Conservation (phyloP, 768 basidiomycete genomes). For the Amanita muscaria region DNA sequence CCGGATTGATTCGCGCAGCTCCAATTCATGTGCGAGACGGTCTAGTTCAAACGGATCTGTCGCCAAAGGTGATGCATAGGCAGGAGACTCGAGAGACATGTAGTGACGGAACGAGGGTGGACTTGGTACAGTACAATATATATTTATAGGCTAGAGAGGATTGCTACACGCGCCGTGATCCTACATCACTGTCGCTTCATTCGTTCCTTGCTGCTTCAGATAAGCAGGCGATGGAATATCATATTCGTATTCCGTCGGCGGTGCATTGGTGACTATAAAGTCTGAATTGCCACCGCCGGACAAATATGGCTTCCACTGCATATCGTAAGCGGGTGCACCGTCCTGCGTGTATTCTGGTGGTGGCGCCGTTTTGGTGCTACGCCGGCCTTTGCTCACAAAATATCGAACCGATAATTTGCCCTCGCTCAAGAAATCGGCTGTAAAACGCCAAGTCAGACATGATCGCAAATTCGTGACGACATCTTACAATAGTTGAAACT, state of each 20-base stretch:
- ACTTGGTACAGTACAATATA: not conserved
- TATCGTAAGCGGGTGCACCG: too few species aligned
- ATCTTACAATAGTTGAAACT: slow-evolving; percentile 4
- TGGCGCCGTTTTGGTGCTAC: not conserved
- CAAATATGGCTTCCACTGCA: too few species aligned
- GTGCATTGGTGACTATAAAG: too few species aligned
- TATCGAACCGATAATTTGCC: slow-evolving; percentile 3
- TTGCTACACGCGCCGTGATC: too few species aligned
- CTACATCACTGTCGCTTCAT: too few species aligned
- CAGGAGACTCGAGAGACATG: slow-evolving; percentile 7
- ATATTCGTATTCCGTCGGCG: not conserved
- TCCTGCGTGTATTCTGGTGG: not conserved
- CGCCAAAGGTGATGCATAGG: not conserved
- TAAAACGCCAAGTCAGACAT: slow-evolving; percentile 14
- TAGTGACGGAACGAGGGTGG: not conserved
- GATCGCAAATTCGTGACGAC: not conserved
- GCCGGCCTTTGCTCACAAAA: slow-evolving; percentile 4
- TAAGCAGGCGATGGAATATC: slow-evolving; percentile 5
- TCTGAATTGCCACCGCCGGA: not conserved
- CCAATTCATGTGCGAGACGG: slow-evolving; percentile 67
- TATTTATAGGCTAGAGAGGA: not conserved
- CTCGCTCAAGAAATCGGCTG: not conserved
- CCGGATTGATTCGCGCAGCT: slow-evolving; percentile 35
- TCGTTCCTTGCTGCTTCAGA: not conserved
- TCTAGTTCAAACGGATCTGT: slow-evolving; percentile 60